A percentile compares a stretch with the other conserved stretches of the same genome.
Conservation (phyloP, 2,329 filamentous ascomycete genomes). For the Phyllosticta capitalensis region DNA sequence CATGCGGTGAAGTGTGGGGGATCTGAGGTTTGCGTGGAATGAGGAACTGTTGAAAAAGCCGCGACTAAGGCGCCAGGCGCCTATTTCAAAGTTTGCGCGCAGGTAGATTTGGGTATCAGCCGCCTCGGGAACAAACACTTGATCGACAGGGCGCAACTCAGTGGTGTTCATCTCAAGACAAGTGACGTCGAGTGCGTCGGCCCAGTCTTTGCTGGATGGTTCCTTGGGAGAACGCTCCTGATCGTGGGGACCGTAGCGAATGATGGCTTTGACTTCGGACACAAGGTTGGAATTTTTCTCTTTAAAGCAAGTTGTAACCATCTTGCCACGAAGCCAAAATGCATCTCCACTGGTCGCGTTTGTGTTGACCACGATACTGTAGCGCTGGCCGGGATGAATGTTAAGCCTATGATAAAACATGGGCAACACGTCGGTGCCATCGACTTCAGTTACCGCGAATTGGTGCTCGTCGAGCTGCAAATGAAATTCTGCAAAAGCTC, state of each 20-base stretch:
- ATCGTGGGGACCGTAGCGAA: slow-evolving; percentile 33
- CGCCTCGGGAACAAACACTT: slow-evolving; percentile 34
- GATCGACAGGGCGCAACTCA: slow-evolving; percentile 36
- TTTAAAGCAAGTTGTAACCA: slow-evolving; percentile 52
- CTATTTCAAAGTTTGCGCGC: slow-evolving; percentile 51
- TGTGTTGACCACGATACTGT: slow-evolving; percentile 53
- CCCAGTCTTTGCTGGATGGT: slow-evolving; percentile 42
- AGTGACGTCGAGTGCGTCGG: slow-evolving; percentile 37
- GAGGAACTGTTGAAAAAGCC: slow-evolving; percentile 51
- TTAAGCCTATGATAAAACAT: slow-evolving; percentile 47
- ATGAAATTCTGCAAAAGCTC: slow-evolving; percentile 52
- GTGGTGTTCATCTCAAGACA: slow-evolving; percentile 45
- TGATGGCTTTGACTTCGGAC: slow-evolving; percentile 40
- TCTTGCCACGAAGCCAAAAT: slow-evolving; percentile 46
- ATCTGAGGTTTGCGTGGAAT: slow-evolving; percentile 39
- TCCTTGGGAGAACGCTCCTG: too few relatives aligned
- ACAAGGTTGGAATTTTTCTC: slow-evolving; percentile 38
- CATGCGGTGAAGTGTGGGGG: slow-evolving; percentile 43
- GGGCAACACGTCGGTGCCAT: slow-evolving; percentile 54
- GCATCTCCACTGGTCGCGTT: slow-evolving; percentile 26
- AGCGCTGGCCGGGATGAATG: slow-evolving; percentile 59
- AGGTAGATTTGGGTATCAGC: slow-evolving; percentile 46
- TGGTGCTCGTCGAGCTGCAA: slow-evolving; percentile 55
- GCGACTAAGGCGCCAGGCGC: slow-evolving; percentile 47
- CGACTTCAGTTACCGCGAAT: slow-evolving; percentile 55